A percentile compares a stretch with the other conserved stretches of the same genome.
phyloP scores from a whole-genome alignment of 306 rosid genomes.

The Psophocarpus tetragonolobus region DNA sequence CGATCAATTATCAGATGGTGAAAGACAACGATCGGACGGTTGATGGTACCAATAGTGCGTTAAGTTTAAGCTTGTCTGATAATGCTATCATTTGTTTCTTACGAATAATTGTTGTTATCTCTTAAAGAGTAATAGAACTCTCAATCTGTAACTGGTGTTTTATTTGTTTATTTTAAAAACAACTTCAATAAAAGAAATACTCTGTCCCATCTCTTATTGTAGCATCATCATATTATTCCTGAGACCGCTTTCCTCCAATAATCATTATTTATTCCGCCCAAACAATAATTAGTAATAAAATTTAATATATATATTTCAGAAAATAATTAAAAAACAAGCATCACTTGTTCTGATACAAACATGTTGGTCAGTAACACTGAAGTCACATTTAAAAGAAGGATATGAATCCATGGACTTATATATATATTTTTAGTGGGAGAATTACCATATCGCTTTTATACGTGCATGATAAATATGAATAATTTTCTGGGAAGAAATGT shows the following conservation, averaged over 20 bases:
- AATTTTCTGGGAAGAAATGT: neutral
- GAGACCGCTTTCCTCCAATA: neutral
- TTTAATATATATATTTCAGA: neutral
- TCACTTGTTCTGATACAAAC: neutral
- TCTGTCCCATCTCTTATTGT: no score
- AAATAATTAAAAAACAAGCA: neutral
- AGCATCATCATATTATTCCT: neutral
- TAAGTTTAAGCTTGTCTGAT: neutral
- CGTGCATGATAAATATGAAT: neutral
- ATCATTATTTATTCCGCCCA: neutral
- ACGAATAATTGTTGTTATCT: no score
- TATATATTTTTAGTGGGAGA: neutral
- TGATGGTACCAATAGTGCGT: neutral
- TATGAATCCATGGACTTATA: neutral
- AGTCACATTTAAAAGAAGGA: neutral
- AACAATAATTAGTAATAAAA: neutral
- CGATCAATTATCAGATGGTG: no score
- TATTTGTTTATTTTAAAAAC: no score
- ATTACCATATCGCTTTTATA: neutral
- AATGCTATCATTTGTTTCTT: neutral
- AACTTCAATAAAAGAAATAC: no score
- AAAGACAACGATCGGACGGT: neutral
- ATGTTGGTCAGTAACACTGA: neutral
- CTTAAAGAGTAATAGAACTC: no score
- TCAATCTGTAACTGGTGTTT: no score